These are phyloP conservation scores for Zymoseptoria ardabiliae DNA, from an alignment of 2,329 filamentous ascomycete species.

Conservation along the genomic window DNA sequence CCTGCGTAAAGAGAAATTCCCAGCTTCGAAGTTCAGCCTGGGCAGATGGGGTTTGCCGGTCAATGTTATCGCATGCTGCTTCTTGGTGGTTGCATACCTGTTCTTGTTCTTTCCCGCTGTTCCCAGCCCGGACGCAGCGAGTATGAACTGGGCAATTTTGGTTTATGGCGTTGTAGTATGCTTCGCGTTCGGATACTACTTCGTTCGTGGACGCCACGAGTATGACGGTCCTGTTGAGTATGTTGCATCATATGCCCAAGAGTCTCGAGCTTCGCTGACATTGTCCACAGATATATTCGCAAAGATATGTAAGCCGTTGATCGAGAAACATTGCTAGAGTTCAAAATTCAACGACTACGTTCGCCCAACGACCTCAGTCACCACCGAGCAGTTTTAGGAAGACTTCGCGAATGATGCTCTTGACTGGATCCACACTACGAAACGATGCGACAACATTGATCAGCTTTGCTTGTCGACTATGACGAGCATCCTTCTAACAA, in stretches of 20 bases:
- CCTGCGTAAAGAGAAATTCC: conserved; percentile 17
- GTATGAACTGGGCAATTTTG: conserved; percentile 27
- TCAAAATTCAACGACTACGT: background rate
- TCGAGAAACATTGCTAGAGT: background rate
- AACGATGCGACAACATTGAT: too few relatives aligned
- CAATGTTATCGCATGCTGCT: conserved; percentile 17
- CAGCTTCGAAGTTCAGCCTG: conserved; percentile 17
- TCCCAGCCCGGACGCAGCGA: conserved; percentile 18
- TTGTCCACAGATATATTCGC: background rate
- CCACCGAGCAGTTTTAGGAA: too few relatives aligned
- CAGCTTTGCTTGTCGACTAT: too few relatives aligned
- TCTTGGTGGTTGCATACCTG: conserved; percentile 13
- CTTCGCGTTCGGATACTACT: conserved; percentile 15
- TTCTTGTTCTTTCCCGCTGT: conserved; percentile 22
- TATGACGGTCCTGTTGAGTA: conserved; percentile 21
- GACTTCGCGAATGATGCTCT: too few relatives aligned
- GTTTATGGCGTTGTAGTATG: conserved; percentile 17
- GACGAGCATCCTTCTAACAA: too few relatives aligned
- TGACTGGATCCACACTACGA: too few relatives aligned
- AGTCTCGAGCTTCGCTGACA: background rate
- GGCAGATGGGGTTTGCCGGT: conserved; percentile 25
- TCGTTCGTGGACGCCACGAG: conserved; percentile 14
- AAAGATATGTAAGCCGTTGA: conserved; percentile 9
- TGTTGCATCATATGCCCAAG: background rate
- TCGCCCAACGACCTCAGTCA: too few relatives aligned